Evolutionary conservation across 768 basidiomycete species (phyloP).

Genomic region (Serendipita indica): DNA sequence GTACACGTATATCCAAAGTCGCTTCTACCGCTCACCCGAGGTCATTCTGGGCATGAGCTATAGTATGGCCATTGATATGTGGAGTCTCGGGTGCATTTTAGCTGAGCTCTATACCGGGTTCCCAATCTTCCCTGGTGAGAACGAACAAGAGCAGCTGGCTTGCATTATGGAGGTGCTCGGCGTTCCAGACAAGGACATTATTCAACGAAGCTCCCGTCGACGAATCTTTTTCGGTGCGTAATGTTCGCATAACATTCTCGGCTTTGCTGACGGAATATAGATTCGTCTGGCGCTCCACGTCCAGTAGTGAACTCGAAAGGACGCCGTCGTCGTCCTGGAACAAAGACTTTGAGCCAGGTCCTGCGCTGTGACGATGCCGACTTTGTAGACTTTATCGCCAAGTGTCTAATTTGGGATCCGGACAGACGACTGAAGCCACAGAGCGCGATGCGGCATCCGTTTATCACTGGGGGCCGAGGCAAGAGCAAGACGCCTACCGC

Average conservation of each 20-base stretch:
- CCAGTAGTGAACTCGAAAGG: conserved; percentile 96
- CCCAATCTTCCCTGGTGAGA: conserved; percentile 98
- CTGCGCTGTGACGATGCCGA: conserved; percentile 86
- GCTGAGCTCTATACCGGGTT: conserved; percentile 96
- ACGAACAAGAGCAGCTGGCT: conserved; percentile 93
- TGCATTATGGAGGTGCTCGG: conserved; percentile 99
- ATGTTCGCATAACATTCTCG: neutral
- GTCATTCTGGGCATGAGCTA: conserved; percentile 99
- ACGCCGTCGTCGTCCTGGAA: conserved; percentile 76
- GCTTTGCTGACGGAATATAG: conserved; percentile 27
- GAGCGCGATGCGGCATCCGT: conserved; percentile 81
- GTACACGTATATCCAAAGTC: conserved; percentile 98
- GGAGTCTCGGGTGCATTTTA: conserved; percentile 96
- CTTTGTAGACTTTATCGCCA: conserved; percentile 92
- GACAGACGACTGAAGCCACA: conserved; percentile 91
- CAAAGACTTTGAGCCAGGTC: conserved; percentile 79
- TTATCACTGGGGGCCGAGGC: conserved; percentile 46
- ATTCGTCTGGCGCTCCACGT: conserved; percentile 83
- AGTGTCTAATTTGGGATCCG: conserved; percentile 97
- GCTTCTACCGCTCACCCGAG: conserved; percentile 99
- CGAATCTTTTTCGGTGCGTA: conserved; percentile 87
- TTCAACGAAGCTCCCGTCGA: conserved; percentile 86
- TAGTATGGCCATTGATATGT: conserved; percentile 99
- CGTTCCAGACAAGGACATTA: conserved; percentile 83
- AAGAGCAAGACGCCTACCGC: conserved; percentile 36